Conservation (phyloP, 176 grass and related monocot genomes). For the Musa acuminata region DNA sequence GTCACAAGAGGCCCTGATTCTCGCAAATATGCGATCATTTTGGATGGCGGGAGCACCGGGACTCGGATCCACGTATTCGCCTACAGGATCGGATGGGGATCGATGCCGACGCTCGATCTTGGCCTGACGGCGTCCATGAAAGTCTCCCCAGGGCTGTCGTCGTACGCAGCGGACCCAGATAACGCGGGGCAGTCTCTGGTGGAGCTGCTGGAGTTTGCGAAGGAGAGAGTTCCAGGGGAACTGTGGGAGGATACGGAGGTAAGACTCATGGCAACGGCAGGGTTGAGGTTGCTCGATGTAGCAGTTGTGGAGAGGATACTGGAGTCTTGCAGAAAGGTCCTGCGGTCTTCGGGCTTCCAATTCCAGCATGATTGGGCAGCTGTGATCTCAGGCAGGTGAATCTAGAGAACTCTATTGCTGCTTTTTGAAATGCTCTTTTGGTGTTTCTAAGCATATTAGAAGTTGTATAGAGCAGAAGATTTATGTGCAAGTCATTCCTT, state of each 20-base stretch:
- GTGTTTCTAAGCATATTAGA: not conserved
- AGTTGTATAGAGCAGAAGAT: not conserved
- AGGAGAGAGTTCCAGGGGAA: slow-evolving; percentile 29
- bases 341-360: slow-evolving; percentile 48
- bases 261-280: slow-evolving; percentile 83
- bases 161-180: slow-evolving; percentile 36
- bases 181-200: slow-evolving; percentile 41
- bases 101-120: slow-evolving; percentile 46
- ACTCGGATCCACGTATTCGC: slow-evolving; percentile 73
- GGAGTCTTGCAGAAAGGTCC: slow-evolving; percentile 49
- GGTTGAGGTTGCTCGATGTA: slow-evolving; percentile 49
- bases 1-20: not conserved
- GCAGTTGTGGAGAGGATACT: slow-evolving; percentile 45
- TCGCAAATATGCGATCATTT: slow-evolving; percentile 42
- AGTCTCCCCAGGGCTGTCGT: slow-evolving; percentile 60
- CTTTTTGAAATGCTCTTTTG: not conserved
- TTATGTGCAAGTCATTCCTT: not conserved
- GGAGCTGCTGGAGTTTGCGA: slow-evolving; percentile 50
- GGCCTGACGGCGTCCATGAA: slow-evolving; percentile 55
- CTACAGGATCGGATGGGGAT: slow-evolving; percentile 27
- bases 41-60: slow-evolving; percentile 79
- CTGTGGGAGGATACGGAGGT: slow-evolving; percentile 35
- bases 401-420: not conserved
- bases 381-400: slow-evolving; percentile 53
- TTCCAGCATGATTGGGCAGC: slow-evolving; percentile 71